Conservation (phyloP, 2,329 filamentous ascomycete species). For the Thelonectria discophora region DNA sequence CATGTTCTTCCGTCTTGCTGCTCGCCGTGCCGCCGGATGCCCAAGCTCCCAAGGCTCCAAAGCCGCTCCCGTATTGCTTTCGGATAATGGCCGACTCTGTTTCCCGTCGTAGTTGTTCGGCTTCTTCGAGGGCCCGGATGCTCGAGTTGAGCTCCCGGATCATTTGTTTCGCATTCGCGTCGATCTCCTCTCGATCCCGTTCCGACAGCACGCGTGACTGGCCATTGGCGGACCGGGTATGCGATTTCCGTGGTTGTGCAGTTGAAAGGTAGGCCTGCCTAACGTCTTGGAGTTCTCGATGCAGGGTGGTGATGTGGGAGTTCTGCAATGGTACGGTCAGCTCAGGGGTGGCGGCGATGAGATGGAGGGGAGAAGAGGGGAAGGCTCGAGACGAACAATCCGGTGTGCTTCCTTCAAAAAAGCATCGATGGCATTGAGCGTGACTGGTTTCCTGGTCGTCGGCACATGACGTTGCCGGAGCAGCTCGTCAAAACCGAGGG, state of each 20-base stretch:
- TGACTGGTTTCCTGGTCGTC: conserved; percentile 52
- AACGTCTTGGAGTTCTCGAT: conserved; percentile 81
- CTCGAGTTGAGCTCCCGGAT: conserved; percentile 85
- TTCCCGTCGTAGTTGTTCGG: conserved; percentile 82
- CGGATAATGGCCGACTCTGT: conserved; percentile 75
- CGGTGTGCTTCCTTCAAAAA: conserved; percentile 94
- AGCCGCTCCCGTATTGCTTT: conserved; percentile 72
- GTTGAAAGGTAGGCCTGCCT: conserved; percentile 92
- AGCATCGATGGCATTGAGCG: conserved; percentile 72
- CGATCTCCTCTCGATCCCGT: conserved; percentile 83
- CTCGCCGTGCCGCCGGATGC: conserved; percentile 66
- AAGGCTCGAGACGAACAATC: conserved; percentile 70
- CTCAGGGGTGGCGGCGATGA: conserved; percentile 7
- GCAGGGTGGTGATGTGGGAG: conserved; percentile 81
- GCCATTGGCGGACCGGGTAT: conserved; percentile 58
- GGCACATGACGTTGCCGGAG: conserved; percentile 67
- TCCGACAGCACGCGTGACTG: conserved; percentile 73
- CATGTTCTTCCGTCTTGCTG: conserved; percentile 70
- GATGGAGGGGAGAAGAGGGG: conserved; percentile 23
- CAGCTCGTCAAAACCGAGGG: conserved; percentile 73
- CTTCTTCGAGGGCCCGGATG: conserved; percentile 81
- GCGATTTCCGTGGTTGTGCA: conserved; percentile 68
- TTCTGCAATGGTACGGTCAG: conserved; percentile 65
- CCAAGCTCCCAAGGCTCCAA: conserved; percentile 73
- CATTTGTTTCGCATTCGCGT: conserved; percentile 85